phyloP scores from a whole-genome alignment of 2,329 filamentous ascomycete genomes.

The Aspergillus thermomutatus region DNA sequence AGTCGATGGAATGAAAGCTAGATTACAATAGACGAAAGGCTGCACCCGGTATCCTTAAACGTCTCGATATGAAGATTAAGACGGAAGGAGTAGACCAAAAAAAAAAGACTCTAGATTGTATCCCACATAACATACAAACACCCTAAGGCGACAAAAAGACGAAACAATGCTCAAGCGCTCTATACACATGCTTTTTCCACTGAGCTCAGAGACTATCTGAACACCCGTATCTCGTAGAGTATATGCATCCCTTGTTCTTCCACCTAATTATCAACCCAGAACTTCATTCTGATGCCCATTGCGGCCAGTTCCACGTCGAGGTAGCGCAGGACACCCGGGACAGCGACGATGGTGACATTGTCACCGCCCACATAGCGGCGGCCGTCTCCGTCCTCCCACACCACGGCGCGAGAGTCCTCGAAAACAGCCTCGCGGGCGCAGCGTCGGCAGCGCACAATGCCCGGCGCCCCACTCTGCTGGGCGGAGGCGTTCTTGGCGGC shows the following conservation, averaged over 20 bases:
- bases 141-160: conserved; percentile 8
- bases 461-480: conserved; percentile 53
- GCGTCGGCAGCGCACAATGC: conserved; percentile 72
- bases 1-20: neutral
- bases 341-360: conserved; percentile 84
- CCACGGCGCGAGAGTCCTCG: conserved; percentile 65
- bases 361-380: conserved; percentile 82
- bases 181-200: conserved; percentile 15
- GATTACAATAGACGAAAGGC: neutral
- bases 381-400: conserved; percentile 89
- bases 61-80: neutral
- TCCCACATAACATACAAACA: conserved; percentile 1
- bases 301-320: conserved; percentile 92
- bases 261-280: conserved; percentile 61
- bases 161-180: conserved; percentile 11
- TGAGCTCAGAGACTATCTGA: neutral
- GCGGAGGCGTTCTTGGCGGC: conserved; percentile 31
- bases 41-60: neutral
- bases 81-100: conserved; percentile 8
- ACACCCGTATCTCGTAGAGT: neutral
- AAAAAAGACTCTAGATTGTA: conserved; percentile 4
- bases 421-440: conserved; percentile 66
- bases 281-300: conserved; percentile 96
- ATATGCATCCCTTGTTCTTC: neutral
- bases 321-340: conserved; percentile 89